Conservation (phyloP, 2,329 filamentous ascomycete genomes). For the Pestalotiopsis fici region DNA sequence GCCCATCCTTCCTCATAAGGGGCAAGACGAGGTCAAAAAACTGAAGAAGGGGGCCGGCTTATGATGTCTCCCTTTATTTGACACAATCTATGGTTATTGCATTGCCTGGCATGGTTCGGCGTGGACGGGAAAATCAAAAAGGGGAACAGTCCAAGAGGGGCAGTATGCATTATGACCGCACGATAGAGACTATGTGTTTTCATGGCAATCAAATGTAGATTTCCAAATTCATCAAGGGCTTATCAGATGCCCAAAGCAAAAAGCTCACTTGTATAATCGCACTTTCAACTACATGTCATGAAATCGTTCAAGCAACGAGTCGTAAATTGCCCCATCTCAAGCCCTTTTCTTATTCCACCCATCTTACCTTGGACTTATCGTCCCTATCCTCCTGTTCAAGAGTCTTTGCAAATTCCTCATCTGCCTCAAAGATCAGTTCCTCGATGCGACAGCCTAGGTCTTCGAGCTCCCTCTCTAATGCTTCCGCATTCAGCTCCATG, state of each 20-base stretch:
- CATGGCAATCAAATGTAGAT: background rate
- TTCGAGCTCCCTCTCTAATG: slow-evolving; percentile 35
- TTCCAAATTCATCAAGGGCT: background rate
- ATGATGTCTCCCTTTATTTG: background rate
- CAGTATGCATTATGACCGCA: background rate
- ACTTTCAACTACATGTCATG: background rate
- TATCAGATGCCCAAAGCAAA: background rate
- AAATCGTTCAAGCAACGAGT: background rate
- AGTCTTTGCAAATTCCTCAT: slow-evolving; percentile 48
- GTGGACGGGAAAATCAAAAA: background rate
- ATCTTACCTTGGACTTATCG: background rate
- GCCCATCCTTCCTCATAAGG: background rate
- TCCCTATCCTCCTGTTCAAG: slow-evolving; percentile 28
- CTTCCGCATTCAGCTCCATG: slow-evolving; percentile 14
- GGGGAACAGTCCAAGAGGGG: background rate
- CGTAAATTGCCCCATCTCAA: background rate
- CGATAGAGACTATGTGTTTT: background rate
- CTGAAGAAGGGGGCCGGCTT: background rate
- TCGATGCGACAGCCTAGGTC: slow-evolving; percentile 13
- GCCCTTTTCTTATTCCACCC: background rate
- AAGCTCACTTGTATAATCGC: background rate
- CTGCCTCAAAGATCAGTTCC: slow-evolving; percentile 42
- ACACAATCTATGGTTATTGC: background rate
- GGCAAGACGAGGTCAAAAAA: background rate
- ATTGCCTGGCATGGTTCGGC: slow-evolving; percentile 1